Evolutionary conservation across 2,329 filamentous ascomycete genomes (phyloP).

Genomic region (Parastagonospora avenae): DNA sequence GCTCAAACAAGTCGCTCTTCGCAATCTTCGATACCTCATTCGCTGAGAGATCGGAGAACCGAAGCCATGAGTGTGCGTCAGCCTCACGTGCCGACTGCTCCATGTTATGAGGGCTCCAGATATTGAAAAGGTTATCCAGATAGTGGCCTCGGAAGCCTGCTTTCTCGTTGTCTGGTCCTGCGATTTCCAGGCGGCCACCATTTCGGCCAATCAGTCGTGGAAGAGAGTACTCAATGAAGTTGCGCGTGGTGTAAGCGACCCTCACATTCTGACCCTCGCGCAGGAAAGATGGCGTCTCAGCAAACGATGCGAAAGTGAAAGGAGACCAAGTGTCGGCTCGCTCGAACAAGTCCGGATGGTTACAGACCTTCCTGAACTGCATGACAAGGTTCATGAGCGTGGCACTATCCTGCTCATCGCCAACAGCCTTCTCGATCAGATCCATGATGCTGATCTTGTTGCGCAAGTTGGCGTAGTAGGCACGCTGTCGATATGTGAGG

Average conservation of each 20-base stretch:
- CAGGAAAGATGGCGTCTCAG: slow-evolving; percentile 93
- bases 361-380: slow-evolving; percentile 99
- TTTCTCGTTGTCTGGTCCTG: slow-evolving; percentile 72
- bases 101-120: slow-evolving; percentile 84
- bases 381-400: slow-evolving; percentile 99
- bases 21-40: slow-evolving; percentile 73
- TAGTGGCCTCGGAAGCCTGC: slow-evolving; percentile 83
- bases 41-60: slow-evolving; percentile 79
- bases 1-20: slow-evolving; percentile 73
- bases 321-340: slow-evolving; percentile 90
- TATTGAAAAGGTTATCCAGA: slow-evolving; percentile 81
- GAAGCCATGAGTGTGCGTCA: slow-evolving; percentile 84
- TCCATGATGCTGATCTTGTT: slow-evolving; percentile 99
- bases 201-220: slow-evolving; percentile 84
- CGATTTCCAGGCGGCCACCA: slow-evolving; percentile 74
- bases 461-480: slow-evolving; percentile 87
- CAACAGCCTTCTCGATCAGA: slow-evolving; percentile 94
- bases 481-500: slow-evolving; percentile 92
- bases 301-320: slow-evolving; percentile 82
- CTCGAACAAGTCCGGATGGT: slow-evolving; percentile 96
- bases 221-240: slow-evolving; percentile 80
- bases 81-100: slow-evolving; percentile 64
- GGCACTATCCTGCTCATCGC: slow-evolving; percentile 91
- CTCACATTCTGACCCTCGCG: slow-evolving; percentile 81
- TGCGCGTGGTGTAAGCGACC: slow-evolving; percentile 87